Evolutionary conservation across 768 basidiomycete species (phyloP).

Genomic region (Trametes meyenii): DNA sequence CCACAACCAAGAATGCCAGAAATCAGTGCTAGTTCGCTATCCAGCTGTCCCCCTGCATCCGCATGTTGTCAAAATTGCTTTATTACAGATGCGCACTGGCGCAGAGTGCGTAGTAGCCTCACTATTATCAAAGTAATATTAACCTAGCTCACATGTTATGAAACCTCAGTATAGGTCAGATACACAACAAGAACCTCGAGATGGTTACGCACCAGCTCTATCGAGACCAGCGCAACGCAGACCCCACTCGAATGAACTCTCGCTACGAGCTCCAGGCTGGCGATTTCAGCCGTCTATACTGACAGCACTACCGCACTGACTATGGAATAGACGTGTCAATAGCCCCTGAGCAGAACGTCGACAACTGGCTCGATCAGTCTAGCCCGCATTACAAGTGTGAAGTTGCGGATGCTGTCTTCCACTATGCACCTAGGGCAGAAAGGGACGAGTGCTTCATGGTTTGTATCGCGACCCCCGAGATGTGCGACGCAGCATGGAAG

Average conservation of each 20-base stretch:
- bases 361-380: constrained; percentile 30
- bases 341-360: constrained; percentile 24
- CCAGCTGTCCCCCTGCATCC: constrained; percentile 39
- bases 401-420: constrained; percentile 28
- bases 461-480: constrained; percentile 35
- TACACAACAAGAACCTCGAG: constrained; percentile 10
- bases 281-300: constrained; percentile 30
- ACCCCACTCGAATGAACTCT: constrained; percentile 13
- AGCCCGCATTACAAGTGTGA: constrained; percentile 22
- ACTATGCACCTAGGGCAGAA: constrained; percentile 29
- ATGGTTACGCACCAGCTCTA: neutral
- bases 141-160: neutral
- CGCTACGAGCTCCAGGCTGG: constrained; percentile 25
- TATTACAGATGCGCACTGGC: constrained; percentile 15
- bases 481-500: constrained; percentile 28
- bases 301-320: constrained; percentile 25
- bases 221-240: neutral
- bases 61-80: constrained; percentile 33
- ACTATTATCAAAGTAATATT: neutral
- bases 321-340: constrained; percentile 20
- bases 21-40: constrained; percentile 19
- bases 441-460: constrained; percentile 33
- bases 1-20: constrained; percentile 35
- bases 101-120: neutral
- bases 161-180: constrained; percentile 1